These are phyloP conservation scores for Cyberlindnera euphorbiiphila DNA, from an alignment of 805 yeast genomes.

Conservation along the genomic window DNA sequence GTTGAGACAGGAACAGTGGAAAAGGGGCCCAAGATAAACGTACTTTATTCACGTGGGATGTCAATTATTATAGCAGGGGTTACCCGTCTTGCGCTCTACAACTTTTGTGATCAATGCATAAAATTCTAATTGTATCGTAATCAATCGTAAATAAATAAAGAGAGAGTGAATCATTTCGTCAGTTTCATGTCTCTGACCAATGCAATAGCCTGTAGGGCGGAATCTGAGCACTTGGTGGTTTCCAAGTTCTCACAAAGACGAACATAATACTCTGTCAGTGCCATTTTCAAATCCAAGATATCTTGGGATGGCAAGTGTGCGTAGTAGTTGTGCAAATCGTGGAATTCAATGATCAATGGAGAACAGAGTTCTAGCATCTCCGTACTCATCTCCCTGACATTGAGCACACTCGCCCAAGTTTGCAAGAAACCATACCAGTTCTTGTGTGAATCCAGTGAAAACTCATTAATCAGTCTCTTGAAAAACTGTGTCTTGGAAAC, in stretches of 20 bases:
- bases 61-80: neutral
- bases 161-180: constrained; percentile 3
- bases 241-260: constrained; percentile 1
- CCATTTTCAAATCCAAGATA: constrained; percentile 30
- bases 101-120: too few species aligned
- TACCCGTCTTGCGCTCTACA: neutral
- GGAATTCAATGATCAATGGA: constrained; percentile 33
- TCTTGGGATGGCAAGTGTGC: constrained; percentile 25
- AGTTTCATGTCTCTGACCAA: constrained; percentile 14
- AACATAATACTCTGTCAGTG: constrained; percentile 27
- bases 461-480: constrained; percentile 21
- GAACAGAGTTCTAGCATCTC: constrained; percentile 31
- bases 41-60: too few species aligned
- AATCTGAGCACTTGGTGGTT: constrained; percentile 8
- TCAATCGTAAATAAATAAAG: constrained; percentile 8
- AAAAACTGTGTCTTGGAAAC: constrained; percentile 31
- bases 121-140: too few species aligned
- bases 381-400: constrained; percentile 15
- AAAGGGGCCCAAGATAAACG: too few species aligned
- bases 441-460: constrained; percentile 14
- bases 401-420: constrained; percentile 30
- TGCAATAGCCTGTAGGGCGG: constrained; percentile 18
- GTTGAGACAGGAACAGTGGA: too few species aligned
- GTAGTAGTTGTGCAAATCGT: constrained; percentile 33
- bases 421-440: constrained; percentile 32